A percentile compares a stretch with the other conserved stretches of the same genome.
Conservation (phyloP, 73 alveolate species). For the Uronychia setigera region DNA sequence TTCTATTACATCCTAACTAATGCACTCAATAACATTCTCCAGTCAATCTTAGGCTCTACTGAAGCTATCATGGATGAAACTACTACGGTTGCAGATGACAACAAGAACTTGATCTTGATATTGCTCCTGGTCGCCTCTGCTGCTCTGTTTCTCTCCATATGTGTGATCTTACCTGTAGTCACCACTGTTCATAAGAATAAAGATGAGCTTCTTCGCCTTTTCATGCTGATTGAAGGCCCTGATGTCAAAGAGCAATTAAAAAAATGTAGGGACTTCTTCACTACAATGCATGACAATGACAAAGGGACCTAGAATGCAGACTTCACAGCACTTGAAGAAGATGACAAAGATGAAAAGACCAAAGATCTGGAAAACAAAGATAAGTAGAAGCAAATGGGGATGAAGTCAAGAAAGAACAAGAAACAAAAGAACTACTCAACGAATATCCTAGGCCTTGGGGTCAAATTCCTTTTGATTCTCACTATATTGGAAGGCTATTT, state of each 20-base stretch:
- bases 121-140: slow-evolving; percentile 38
- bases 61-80: slow-evolving; percentile 43
- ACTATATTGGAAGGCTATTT: slow-evolving; percentile 45
- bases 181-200: slow-evolving; percentile 47
- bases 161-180: slow-evolving; percentile 51
- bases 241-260: slow-evolving; percentile 46
- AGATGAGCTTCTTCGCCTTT: slow-evolving; percentile 46
- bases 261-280: slow-evolving; percentile 52
- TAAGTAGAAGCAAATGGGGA: slow-evolving; percentile 9
- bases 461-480: slow-evolving; percentile 28
- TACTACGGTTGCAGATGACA: slow-evolving; percentile 23
- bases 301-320: slow-evolving; percentile 40
- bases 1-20: slow-evolving; percentile 39
- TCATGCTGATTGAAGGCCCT: slow-evolving; percentile 38
- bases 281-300: slow-evolving; percentile 51
- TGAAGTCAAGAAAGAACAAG: slow-evolving; percentile 47
- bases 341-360: slow-evolving; percentile 46
- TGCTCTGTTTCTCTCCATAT: slow-evolving; percentile 33
- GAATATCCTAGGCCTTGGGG: slow-evolving; percentile 23
- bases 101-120: slow-evolving; percentile 16
- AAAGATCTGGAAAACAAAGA: slow-evolving; percentile 35
- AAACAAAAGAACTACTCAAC: slow-evolving; percentile 56
- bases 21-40: slow-evolving; percentile 38
- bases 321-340: slow-evolving; percentile 32
- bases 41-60: slow-evolving; percentile 24